These are phyloP conservation scores for Thielaviopsis punctulata DNA, from an alignment of 2,329 filamentous ascomycete genomes.

Conservation along the genomic window DNA sequence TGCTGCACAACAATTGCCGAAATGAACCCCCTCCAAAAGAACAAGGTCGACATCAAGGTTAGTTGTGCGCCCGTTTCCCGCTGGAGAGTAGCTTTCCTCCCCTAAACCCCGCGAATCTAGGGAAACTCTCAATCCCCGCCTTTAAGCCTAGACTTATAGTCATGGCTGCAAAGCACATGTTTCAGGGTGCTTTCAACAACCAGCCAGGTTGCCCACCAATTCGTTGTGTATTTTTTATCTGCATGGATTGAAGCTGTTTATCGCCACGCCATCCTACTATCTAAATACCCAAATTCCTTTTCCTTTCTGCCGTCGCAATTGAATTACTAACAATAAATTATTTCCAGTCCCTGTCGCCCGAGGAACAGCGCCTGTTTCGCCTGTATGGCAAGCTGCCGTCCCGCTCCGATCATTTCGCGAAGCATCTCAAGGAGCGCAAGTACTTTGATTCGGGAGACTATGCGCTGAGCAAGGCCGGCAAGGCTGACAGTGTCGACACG, in stretches of 20 bases:
- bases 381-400: constrained; percentile 96
- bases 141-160: neutral
- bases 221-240: no score
- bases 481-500: constrained; percentile 83
- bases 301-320: neutral
- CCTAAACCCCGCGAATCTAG: constrained; percentile 1
- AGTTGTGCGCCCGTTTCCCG: constrained; percentile 24
- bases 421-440: constrained; percentile 98
- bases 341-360: constrained; percentile 65
- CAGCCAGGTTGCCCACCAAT: no score
- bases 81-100: neutral
- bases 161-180: neutral
- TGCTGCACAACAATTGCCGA: constrained; percentile 16
- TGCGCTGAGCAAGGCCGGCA: constrained; percentile 91
- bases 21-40: constrained; percentile 97
- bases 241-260: no score
- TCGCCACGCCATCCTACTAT: no score
- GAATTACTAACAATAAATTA: constrained; percentile 10
- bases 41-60: constrained; percentile 94
- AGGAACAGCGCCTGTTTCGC: constrained; percentile 91
- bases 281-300: neutral
- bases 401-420: constrained; percentile 90
- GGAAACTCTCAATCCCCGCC: neutral
- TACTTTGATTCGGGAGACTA: constrained; percentile 97
- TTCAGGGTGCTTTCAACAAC: neutral